Percentiles rank a stretch among this genome's conserved stretches.
These are phyloP conservation scores for Oidiodendron maius DNA, from an alignment of 495 filamentous ascomycete species.

Conservation along the genomic window DNA sequence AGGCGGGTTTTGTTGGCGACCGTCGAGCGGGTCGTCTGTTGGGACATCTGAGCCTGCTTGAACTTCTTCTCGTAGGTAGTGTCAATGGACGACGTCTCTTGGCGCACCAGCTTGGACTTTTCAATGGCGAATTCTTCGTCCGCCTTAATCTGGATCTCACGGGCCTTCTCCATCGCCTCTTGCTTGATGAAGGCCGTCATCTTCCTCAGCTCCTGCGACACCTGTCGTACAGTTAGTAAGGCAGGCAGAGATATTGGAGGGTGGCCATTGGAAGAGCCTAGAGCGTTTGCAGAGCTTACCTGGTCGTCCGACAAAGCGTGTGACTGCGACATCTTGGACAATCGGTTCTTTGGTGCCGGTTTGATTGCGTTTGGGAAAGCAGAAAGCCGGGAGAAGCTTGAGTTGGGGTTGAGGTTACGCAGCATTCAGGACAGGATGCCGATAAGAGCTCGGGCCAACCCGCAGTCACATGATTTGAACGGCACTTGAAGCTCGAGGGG, in stretches of 20 bases:
- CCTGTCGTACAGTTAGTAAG: conserved; percentile 41
- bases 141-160: conserved; percentile 94
- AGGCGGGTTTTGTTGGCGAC: conserved; percentile 92
- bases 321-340: conserved; percentile 67
- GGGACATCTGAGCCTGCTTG: conserved; percentile 93
- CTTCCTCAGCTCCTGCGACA: conserved; percentile 93
- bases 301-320: conserved; percentile 97
- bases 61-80: conserved; percentile 90
- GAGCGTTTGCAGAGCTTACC: conserved; percentile 39
- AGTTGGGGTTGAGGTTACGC: conserved; percentile 3
- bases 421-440: conserved; percentile 8
- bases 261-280: neutral
- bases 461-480: neutral
- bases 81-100: conserved; percentile 92
- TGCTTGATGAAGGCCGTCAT: conserved; percentile 99
- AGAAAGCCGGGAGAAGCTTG: neutral
- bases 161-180: conserved; percentile 93
- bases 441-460: conserved; percentile 9
- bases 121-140: conserved; percentile 98
- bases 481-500: too few relatives aligned
- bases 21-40: conserved; percentile 94
- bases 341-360: conserved; percentile 1
- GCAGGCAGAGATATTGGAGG: neutral
- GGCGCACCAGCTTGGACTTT: conserved; percentile 94
- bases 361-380: neutral